Evolutionary conservation across 108 stramenopile genomes (phyloP).

Genomic region (Thalassiosira profunda): DNA sequence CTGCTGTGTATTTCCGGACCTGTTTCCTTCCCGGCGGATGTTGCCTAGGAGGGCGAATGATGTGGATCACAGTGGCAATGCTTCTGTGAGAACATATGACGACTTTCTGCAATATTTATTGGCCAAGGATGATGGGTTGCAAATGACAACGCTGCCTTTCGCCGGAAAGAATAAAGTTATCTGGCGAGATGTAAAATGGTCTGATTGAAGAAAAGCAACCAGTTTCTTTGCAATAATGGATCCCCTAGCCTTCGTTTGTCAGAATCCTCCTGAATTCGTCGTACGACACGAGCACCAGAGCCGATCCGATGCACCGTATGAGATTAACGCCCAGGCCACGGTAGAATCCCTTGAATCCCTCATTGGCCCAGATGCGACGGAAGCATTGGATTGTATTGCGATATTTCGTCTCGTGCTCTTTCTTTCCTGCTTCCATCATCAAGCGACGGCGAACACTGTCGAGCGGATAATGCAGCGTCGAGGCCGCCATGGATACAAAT

Average conservation of each 20-base stretch:
- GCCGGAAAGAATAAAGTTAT: conserved; percentile 72
- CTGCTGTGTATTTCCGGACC: conserved; percentile 71
- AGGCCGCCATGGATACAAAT: conserved; percentile 3
- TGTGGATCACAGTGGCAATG: background rate
- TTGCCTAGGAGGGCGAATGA: background rate
- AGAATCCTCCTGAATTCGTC: conserved; percentile 5
- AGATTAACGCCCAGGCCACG: conserved; percentile 8
- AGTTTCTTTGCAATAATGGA: too few species aligned
- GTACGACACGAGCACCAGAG: background rate
- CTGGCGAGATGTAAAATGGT: conserved; percentile 29
- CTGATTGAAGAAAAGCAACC: too few species aligned
- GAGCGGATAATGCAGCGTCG: conserved; percentile 8
- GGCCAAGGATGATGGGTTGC: conserved; percentile 57
- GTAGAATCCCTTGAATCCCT: conserved; percentile 9
- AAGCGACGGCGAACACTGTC: conserved; percentile 5
- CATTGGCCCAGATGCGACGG: background rate
- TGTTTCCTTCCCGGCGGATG: conserved; percentile 50
- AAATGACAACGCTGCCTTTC: conserved; percentile 54
- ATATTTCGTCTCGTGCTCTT: background rate
- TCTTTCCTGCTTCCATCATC: conserved; percentile 7
- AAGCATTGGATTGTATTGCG: conserved; percentile 4
- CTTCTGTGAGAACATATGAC: conserved; percentile 53
- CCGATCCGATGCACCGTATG: conserved; percentile 1
- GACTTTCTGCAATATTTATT: conserved; percentile 65
- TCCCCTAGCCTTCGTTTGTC: too few species aligned